Evolutionary conservation across 306 rosid genomes (phyloP).

Genomic region (Vigna radiata): DNA sequence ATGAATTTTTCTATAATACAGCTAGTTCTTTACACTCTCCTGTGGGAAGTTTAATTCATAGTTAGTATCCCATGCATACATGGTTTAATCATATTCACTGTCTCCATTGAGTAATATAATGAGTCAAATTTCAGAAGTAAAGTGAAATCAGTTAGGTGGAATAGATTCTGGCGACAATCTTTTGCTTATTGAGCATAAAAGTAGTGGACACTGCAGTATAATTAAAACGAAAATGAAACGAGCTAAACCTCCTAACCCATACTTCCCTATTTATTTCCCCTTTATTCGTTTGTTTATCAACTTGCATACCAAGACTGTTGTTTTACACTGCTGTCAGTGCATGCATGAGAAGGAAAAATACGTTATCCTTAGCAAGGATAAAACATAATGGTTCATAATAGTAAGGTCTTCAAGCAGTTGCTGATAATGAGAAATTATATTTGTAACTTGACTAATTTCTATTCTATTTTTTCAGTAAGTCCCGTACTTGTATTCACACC

Average conservation of each 20-base stretch:
- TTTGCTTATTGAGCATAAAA: not conserved
- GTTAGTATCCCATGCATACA: not conserved
- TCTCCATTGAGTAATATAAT: not conserved
- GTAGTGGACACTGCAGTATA: not conserved
- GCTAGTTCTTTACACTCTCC: not conserved
- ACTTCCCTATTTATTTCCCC: not conserved
- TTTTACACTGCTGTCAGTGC: slow-evolving; percentile 7
- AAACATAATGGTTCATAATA: slow-evolving; percentile 8
- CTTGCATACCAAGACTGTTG: slow-evolving; percentile 6
- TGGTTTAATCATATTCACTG: not conserved
- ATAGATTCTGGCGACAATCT: not conserved
- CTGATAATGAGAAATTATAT: slow-evolving; percentile 23
- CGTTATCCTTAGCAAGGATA: not conserved
- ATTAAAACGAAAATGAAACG: not conserved
- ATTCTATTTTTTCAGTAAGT: slow-evolving; percentile 59
- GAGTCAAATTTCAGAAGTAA: not conserved
- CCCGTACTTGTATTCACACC: slow-evolving; percentile 90
- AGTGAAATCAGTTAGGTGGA: not conserved
- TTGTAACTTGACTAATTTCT: slow-evolving; percentile 34
- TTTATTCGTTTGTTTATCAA: not conserved
- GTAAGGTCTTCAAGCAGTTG: slow-evolving; percentile 6
- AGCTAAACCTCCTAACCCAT: not conserved
- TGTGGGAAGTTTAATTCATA: not conserved
- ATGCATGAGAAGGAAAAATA: slow-evolving; percentile 8
- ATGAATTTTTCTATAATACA: not conserved